Evolutionary conservation across 2,329 filamentous ascomycete species (phyloP).

Genomic region (Mycogone perniciosa): DNA sequence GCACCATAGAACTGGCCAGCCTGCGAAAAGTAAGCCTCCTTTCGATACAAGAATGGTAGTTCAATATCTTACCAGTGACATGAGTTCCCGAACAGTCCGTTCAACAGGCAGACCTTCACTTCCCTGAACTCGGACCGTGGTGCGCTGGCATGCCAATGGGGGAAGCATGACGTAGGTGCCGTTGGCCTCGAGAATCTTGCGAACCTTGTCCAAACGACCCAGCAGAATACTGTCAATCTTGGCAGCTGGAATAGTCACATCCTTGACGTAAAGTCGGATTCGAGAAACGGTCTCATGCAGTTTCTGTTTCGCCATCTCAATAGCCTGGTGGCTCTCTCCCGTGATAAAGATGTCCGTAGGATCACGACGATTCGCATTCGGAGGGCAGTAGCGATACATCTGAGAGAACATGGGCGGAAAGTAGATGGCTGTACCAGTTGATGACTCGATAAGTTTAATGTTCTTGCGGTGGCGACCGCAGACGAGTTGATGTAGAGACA

Average conservation of each 20-base stretch:
- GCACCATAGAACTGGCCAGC: slow-evolving; percentile 97
- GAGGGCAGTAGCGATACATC: slow-evolving; percentile 83
- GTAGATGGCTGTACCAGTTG: slow-evolving; percentile 94
- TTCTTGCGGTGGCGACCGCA: slow-evolving; percentile 94
- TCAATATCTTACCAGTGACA: slow-evolving; percentile 67
- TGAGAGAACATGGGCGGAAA: slow-evolving; percentile 92
- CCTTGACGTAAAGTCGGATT: slow-evolving; percentile 83
- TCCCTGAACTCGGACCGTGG: slow-evolving; percentile 82
- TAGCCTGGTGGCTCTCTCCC: slow-evolving; percentile 76
- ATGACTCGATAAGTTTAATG: slow-evolving; percentile 94
- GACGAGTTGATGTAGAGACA: slow-evolving; percentile 83
- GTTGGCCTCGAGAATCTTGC: slow-evolving; percentile 95
- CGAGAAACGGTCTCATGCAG: slow-evolving; percentile 77
- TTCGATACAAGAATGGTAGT: background rate
- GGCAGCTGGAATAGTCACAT: slow-evolving; percentile 78
- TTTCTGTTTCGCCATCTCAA: slow-evolving; percentile 83
- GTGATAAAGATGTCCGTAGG: slow-evolving; percentile 94
- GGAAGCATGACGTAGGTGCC: slow-evolving; percentile 94
- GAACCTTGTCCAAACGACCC: slow-evolving; percentile 87
- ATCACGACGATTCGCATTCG: slow-evolving; percentile 72
- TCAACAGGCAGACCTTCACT: slow-evolving; percentile 91
- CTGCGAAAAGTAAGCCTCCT: slow-evolving; percentile 38
- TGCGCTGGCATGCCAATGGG: slow-evolving; percentile 76
- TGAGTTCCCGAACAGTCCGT: slow-evolving; percentile 89
- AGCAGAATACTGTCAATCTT: slow-evolving; percentile 95